Evolutionary conservation across 768 basidiomycete species (phyloP), one percentile per base, ranked within the genome.

Genomic region (Tephrocybe sp.): DNA sequence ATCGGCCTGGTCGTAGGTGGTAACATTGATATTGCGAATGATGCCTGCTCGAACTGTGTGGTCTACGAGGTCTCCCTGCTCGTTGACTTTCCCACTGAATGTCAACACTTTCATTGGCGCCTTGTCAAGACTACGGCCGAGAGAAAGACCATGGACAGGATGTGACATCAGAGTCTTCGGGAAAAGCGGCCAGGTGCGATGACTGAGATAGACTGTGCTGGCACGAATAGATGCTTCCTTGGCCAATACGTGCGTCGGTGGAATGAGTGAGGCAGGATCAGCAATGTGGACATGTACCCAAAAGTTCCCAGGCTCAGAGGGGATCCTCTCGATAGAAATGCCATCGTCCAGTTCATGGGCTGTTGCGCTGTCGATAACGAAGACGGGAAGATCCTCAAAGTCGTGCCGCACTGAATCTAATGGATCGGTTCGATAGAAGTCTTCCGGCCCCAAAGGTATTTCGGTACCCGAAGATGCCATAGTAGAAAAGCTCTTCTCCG

Each of bases 231-330:
- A 71, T 0, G 95, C 95, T 4, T 72, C 66, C 22, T 72, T 67
- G 1, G 87, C 76, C 2, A 93, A 62, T 5, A 70, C 57, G 63
- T 95, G 87, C 1, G 74, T 75, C 0, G 88, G 89, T 16, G 85
- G 86, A 20, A 99, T 75, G 42, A 87, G 57, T 10, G 85, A 73
- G 1, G 92, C 92, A 0, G 95, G 95, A 65, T 99, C 97, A 9
- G 97, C 95, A 49, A 99, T 78, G 63, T 98, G 97, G 20, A 87
- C 75, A 60, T 98, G 95, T 10, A 96, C 63, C 96, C 97, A 98
- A 39, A 69, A 63, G 16, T 67, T 74, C 13, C 74, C 78, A 2
- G 82, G 80, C 42, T 88, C 82, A 3, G 69, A 68, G 4, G 78
- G 73, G 30, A 86, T 75, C n/a, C 69, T 62, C 56, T 96, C 89